phyloP scores from a whole-genome alignment of 139 green algal genomes.

The Klebsormidium nitens region DNA sequence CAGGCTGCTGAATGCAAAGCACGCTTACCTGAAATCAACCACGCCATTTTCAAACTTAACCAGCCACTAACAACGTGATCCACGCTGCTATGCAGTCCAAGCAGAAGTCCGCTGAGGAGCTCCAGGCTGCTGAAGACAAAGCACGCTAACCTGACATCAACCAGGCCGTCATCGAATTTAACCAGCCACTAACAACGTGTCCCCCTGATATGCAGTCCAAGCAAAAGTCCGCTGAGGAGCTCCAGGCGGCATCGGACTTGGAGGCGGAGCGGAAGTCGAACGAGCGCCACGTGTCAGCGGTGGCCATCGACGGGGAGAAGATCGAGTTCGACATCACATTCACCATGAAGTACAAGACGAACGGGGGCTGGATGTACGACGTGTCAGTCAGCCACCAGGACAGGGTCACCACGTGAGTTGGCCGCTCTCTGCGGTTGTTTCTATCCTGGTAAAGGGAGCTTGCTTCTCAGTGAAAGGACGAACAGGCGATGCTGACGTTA shows the following conservation, averaged over 20 bases:
- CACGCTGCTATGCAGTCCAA: constrained; percentile 34
- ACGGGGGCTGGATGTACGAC: constrained; percentile 75
- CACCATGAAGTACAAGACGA: constrained; percentile 53
- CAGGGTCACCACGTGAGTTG: constrained; percentile 52
- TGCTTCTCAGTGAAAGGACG: neutral
- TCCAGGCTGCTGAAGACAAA: neutral
- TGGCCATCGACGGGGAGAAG: neutral
- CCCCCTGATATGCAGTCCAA: too few relatives aligned
- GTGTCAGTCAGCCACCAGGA: constrained; percentile 59
- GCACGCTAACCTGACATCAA: too few relatives aligned
- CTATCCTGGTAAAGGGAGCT: neutral
- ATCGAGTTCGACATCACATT: constrained; percentile 73
- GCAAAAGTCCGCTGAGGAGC: neutral
- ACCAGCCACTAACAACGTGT: too few relatives aligned
- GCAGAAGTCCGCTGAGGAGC: constrained; percentile 3
- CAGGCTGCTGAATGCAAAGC: too few relatives aligned
- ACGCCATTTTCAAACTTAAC: too few relatives aligned
- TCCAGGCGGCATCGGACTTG: neutral
- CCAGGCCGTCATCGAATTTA: too few relatives aligned
- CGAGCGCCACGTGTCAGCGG: constrained; percentile 2
- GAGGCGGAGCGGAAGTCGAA: neutral
- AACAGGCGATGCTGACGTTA: neutral
- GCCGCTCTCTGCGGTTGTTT: neutral
- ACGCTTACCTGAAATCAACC: too few relatives aligned
- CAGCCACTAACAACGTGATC: too few relatives aligned